phyloP scores from a whole-genome alignment of 75 land plant species.

The Azolla pinnata region DNA sequence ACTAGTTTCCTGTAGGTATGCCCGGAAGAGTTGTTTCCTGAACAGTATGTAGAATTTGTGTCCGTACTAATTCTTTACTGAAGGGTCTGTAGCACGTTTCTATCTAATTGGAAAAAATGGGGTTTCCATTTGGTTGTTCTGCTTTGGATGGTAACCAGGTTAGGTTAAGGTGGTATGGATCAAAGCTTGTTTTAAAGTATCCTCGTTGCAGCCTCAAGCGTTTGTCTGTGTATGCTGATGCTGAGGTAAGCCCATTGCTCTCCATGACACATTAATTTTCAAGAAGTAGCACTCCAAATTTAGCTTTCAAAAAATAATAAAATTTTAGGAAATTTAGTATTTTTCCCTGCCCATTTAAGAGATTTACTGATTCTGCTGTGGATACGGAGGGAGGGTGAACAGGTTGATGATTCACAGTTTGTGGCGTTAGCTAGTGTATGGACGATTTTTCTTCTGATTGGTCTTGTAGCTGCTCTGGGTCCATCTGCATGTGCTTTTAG shows the following conservation, averaged over 20 bases:
- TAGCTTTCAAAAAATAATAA: too few relatives aligned
- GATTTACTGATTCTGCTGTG: not conserved
- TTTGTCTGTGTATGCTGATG: constrained; percentile 84
- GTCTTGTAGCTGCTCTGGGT: constrained; percentile 37
- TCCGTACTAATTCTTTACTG: too few relatives aligned
- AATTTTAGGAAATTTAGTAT: not conserved
- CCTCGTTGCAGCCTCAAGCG: constrained; percentile 88
- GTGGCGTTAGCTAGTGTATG: constrained; percentile 62
- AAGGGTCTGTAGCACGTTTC: too few relatives aligned
- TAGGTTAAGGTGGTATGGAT: constrained; percentile 78
- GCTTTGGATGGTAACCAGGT: constrained; percentile 28
- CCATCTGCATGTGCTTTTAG: constrained; percentile 38
- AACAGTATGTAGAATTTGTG: too few relatives aligned
- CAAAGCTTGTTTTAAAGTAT: constrained; percentile 79
- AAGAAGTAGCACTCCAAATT: too few relatives aligned
- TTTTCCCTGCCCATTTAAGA: constrained; percentile 4
- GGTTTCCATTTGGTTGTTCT: not conserved
- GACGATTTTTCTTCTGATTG: constrained; percentile 51
- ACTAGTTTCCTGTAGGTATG: too few relatives aligned
- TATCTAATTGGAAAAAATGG: too few relatives aligned
- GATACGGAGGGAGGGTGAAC: constrained; percentile 38
- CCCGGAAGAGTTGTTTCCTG: too few relatives aligned
- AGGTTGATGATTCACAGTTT: constrained; percentile 82
- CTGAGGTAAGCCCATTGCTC: constrained; percentile 45
- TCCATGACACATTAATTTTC: not conserved